phyloP scores from a whole-genome alignment of 306 rosid species.

The Benincasa hispida region DNA sequence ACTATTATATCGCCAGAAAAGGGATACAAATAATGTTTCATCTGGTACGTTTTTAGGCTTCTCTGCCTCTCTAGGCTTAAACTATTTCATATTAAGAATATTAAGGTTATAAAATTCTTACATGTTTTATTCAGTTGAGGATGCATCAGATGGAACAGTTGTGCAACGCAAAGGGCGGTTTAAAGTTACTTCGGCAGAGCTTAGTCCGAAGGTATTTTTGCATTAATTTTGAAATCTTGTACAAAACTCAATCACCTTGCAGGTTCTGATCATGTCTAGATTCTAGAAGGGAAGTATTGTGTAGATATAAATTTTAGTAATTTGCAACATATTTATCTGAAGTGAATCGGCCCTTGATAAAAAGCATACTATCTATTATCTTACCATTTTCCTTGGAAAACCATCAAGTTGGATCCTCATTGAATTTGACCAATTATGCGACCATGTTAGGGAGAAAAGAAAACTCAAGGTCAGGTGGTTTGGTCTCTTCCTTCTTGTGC shows the following conservation, averaged over 20 bases:
- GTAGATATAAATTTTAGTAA: not conserved
- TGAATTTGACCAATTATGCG: not conserved
- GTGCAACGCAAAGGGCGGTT: slow-evolving; percentile 82
- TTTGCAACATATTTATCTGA: not conserved
- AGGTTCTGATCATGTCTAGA: not conserved
- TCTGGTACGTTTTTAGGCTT: slow-evolving; percentile 37
- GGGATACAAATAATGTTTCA: slow-evolving; percentile 49
- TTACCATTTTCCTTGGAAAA: not conserved
- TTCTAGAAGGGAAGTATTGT: not conserved
- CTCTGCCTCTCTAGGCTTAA: not conserved
- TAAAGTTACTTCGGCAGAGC: slow-evolving; percentile 76
- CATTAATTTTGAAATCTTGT: slow-evolving; percentile 4
- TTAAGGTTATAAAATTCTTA: not conserved
- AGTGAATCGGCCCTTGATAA: not conserved
- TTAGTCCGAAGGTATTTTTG: slow-evolving; percentile 59
- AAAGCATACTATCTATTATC: too few relatives aligned
- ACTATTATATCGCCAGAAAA: slow-evolving; percentile 31
- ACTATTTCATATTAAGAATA: not conserved
- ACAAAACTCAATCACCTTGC: not conserved
- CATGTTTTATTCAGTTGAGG: slow-evolving; percentile 39
- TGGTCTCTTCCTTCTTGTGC: not conserved
- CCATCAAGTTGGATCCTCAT: not conserved
- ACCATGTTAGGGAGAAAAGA: not conserved
- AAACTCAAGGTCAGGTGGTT: not conserved
- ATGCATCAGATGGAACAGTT: slow-evolving; percentile 81